Evolutionary conservation across 2,329 filamentous ascomycete genomes (phyloP), one percentile per base, ranked within the genome.

Genomic region (Botrytis pseudocinerea): DNA sequence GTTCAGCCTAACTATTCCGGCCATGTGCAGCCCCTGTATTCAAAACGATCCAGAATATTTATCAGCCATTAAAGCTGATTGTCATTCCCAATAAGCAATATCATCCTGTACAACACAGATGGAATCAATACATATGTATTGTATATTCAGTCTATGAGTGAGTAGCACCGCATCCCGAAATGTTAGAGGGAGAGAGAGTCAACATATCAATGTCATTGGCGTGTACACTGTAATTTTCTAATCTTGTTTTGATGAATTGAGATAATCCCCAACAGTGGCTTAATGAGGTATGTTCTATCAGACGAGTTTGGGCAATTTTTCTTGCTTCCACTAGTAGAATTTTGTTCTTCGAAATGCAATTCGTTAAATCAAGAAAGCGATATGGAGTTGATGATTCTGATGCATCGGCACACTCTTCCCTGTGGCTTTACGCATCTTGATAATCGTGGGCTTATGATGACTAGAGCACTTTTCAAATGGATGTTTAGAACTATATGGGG

Each of bases 91-190:
- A 44, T 63, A 9, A 18, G 42, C 12, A 63, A 40, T 8, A 63
- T 63, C n/a, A 42, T 71, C 42, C 32, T 71, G 69, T 35, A 71
- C 48, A 40, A 63, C 63, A 48, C 69, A 71, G 18, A 71, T n/a
- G 4, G 59, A 40, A 63, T 71, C 57, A 32, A 71, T 71, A 59
- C 69, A 71, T 14, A 71, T 54, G 35, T 71, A 62, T 32, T 25
- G 9, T n/a, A 71, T 63, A 9, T 38, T 59, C n/a, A 71, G 57
- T 20, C 18, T 20, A n/a, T 57, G 44, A 0, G 40, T 46, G 32
- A 71, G 20, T 63, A 62, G 18, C 20, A 71, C 48, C 20, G 28
- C 69, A 48, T 71, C 57, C 25, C 46, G 22, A 54, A 14, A 44
- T 28, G 18, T 62, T 28, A 5, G 54, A 32, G 32, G n/a, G n/a